phyloP scores from a whole-genome alignment of 1,284 basidiomycete genomes.

The Trametes sp. region DNA sequence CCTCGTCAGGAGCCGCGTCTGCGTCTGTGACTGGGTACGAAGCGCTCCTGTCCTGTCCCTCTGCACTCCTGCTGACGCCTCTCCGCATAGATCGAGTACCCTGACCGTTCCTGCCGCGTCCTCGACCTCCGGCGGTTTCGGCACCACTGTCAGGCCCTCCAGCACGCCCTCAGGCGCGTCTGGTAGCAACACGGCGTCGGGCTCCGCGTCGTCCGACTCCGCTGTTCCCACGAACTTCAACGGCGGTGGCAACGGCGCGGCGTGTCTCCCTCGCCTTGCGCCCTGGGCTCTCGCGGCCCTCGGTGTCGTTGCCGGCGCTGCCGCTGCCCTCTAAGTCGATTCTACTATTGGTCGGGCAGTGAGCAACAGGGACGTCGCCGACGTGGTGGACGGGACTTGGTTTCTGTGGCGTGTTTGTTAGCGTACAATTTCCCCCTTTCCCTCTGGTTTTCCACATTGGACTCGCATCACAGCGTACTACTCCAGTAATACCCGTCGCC shows the following conservation, averaged over 20 bases:
- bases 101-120: constrained; percentile 17
- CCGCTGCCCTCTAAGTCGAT: constrained; percentile 32
- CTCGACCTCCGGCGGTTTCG: constrained; percentile 32
- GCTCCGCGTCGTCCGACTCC: constrained; percentile 10
- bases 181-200: constrained; percentile 5
- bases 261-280: constrained; percentile 26
- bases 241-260: constrained; percentile 27
- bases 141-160: constrained; percentile 26
- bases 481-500: constrained; percentile 21
- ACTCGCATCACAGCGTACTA: constrained; percentile 21
- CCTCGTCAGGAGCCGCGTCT: constrained; percentile 13
- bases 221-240: constrained; percentile 37
- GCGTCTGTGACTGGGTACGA: constrained; percentile 10
- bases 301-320: constrained; percentile 37
- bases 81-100: constrained; percentile 5
- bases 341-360: not conserved
- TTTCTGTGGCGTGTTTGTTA: not conserved
- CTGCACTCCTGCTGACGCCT: not conserved
- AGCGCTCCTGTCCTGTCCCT: not conserved
- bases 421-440: not conserved
- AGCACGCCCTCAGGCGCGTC: constrained; percentile 1
- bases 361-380: no score
- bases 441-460: constrained; percentile 4
- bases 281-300: constrained; percentile 36
- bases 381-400: not conserved